Conservation (phyloP, 1,284 basidiomycete species). For the Pseudozyma sp. region DNA sequence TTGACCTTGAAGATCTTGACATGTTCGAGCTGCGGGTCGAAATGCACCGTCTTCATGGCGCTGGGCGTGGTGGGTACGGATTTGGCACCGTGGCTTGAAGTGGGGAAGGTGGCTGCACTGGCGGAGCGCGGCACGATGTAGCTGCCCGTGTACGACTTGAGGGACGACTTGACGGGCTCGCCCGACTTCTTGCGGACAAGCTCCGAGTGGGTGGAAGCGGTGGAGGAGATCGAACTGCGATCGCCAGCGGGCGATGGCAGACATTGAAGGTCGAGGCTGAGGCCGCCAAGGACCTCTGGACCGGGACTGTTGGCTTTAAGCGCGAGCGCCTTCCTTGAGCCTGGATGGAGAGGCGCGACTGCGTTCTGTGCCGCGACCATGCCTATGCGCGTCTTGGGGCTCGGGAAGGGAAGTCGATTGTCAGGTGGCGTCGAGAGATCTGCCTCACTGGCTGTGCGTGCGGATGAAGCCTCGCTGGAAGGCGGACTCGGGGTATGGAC, state of each 20-base stretch:
- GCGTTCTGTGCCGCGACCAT: conserved; percentile 12
- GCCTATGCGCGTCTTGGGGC: conserved; percentile 28
- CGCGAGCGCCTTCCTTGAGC: conserved; percentile 55
- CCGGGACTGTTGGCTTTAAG: conserved; percentile 52
- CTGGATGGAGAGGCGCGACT: conserved; percentile 43
- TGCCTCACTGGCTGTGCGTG: conserved; percentile 38
- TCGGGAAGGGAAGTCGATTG: conserved; percentile 43
- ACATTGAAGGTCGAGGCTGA: conserved; percentile 60
- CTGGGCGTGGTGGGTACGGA: conserved; percentile 74
- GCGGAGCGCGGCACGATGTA: conserved; percentile 62
- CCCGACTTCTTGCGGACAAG: conserved; percentile 89
- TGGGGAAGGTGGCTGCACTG: conserved; percentile 70
- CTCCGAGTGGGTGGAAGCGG: conserved; percentile 43
- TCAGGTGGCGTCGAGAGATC: conserved; percentile 34
- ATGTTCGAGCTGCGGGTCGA: conserved; percentile 85
- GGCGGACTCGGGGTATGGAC: conserved; percentile 47
- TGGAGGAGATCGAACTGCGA: conserved; percentile 38
- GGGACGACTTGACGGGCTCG: conserved; percentile 88
- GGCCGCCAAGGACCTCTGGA: conserved; percentile 50
- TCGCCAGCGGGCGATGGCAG: conserved; percentile 53
- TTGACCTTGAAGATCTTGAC: conserved; percentile 92
- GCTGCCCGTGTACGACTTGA: conserved; percentile 76
- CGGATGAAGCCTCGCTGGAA: conserved; percentile 33
- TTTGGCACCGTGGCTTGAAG: conserved; percentile 51
- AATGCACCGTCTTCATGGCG: conserved; percentile 85